Conservation (phyloP, 2,329 filamentous ascomycete species). For the Paraconiothyrium sp. region DNA sequence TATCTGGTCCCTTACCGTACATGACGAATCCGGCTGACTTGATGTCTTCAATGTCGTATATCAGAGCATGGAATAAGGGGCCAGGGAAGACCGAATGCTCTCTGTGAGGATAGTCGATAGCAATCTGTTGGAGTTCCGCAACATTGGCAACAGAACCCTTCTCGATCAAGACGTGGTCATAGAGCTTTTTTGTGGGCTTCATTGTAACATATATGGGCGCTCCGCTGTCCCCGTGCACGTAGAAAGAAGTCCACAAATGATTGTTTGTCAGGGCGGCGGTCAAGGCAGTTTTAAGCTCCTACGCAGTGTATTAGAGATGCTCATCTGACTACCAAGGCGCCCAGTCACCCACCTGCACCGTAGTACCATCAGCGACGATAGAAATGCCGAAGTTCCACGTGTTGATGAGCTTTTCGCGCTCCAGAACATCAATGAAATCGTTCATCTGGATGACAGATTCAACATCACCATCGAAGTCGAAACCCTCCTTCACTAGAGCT, state of each 20-base stretch:
- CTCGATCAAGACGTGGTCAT: not conserved
- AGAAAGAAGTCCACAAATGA: conserved; percentile 5
- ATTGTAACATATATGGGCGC: conserved; percentile 9
- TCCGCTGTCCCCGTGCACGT: conserved; percentile 1
- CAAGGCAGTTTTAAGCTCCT: conserved; percentile 10
- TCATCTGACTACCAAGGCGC: not conserved
- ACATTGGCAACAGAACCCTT: conserved; percentile 5
- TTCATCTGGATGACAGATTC: conserved; percentile 12
- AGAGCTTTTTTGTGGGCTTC: conserved; percentile 12
- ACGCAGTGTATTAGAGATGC: not conserved
- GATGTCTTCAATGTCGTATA: conserved; percentile 13
- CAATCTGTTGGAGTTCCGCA: conserved; percentile 7
- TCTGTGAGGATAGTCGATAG: not conserved
- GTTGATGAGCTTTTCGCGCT: conserved; percentile 1
- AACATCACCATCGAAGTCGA: conserved; percentile 9
- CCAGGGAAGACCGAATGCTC: conserved; percentile 12
- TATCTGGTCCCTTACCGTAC: not conserved
- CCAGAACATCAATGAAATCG: conserved; percentile 9
- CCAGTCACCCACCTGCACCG: conserved; percentile 8
- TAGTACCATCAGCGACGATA: conserved; percentile 9
- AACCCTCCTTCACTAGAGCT: conserved; percentile 8
- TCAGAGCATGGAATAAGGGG: conserved; percentile 5
- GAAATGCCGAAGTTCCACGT: conserved; percentile 13
- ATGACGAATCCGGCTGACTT: conserved; percentile 11
- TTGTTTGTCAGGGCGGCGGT: conserved; percentile 10